Percentiles rank a stretch among this genome's conserved stretches.
Evolutionary conservation across 1,284 basidiomycete species (phyloP).

Genomic region (Fomitiporia mediterranea): DNA sequence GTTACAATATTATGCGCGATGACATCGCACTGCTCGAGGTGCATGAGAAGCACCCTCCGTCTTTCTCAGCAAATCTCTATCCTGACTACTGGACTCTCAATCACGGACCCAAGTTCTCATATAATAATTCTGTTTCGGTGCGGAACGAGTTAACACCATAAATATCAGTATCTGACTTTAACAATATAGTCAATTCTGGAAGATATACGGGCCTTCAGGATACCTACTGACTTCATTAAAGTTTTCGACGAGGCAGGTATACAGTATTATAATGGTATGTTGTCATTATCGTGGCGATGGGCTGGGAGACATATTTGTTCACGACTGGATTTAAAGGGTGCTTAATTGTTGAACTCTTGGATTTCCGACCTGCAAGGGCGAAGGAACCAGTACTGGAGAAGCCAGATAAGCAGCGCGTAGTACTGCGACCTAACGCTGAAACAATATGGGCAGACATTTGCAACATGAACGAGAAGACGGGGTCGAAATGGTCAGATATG

Average conservation of each 20-base stretch:
- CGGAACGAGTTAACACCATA: conserved; percentile 21
- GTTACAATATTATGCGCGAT: conserved; percentile 67
- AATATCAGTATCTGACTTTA: conserved; percentile 20
- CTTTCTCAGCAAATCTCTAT: conserved; percentile 71
- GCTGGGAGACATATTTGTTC: no score
- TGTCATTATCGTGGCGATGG: conserved; percentile 10
- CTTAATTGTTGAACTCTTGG: conserved; percentile 73
- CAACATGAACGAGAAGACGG: conserved; percentile 52
- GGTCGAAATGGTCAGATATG: conserved; percentile 57
- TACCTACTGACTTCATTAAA: conserved; percentile 77
- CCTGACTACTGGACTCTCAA: conserved; percentile 76
- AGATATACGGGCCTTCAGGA: conserved; percentile 70
- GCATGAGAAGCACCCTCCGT: conserved; percentile 53
- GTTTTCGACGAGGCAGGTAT: conserved; percentile 64
- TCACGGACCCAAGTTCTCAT: conserved; percentile 66
- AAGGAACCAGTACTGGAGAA: conserved; percentile 51
- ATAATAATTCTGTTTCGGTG: conserved; percentile 73
- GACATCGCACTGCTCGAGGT: conserved; percentile 53
- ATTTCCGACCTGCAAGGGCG: conserved; percentile 56
- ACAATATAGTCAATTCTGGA: conserved; percentile 61
- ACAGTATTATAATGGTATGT: conserved; percentile 73
- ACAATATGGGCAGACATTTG: conserved; percentile 74
- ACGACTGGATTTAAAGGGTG: conserved; percentile 58
- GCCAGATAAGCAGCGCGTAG: conserved; percentile 60
- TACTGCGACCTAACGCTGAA: conserved; percentile 69